These are phyloP conservation scores for Auricularia sp. DNA, from an alignment of 768 basidiomycete genomes.

Conservation along the genomic window DNA sequence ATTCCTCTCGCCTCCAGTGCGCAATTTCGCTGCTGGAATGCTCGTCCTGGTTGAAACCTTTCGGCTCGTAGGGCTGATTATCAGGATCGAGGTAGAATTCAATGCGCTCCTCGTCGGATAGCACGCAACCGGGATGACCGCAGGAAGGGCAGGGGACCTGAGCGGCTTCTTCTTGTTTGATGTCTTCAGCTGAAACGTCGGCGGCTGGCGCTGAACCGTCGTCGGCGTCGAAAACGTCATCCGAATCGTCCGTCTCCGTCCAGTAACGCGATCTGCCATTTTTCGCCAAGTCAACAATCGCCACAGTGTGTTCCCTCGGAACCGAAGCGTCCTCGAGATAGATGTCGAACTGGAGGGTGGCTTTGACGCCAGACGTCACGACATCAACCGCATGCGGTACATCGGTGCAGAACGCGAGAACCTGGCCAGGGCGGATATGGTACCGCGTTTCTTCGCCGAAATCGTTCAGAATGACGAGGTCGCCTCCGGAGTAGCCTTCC, in stretches of 20 bases:
- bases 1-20: too few relatives aligned
- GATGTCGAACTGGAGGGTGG: constrained; percentile 2
- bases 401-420: constrained; percentile 25
- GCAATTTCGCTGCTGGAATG: too few relatives aligned
- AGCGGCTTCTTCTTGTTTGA: background rate
- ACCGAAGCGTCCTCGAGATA: constrained; percentile 2
- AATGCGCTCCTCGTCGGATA: too few relatives aligned
- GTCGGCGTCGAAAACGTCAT: constrained; percentile 17
- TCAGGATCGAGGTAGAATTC: too few relatives aligned
- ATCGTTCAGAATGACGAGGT: too few relatives aligned
- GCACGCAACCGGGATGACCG: too few relatives aligned
- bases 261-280: constrained; percentile 17
- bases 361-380: constrained; percentile 19
- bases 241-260: constrained; percentile 15
- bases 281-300: constrained; percentile 17
- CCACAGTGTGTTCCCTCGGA: constrained; percentile 6
- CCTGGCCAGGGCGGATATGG: constrained; percentile 6
- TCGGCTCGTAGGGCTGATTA: too few relatives aligned
- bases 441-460: too few relatives aligned
- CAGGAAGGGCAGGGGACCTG: too few relatives aligned
- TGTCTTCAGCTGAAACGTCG: background rate
- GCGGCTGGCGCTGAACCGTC: constrained; percentile 4
- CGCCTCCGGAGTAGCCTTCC: too few relatives aligned
- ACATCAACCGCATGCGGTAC: constrained; percentile 18
- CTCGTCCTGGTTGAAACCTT: too few relatives aligned